Evolutionary conservation across 2,329 filamentous ascomycete genomes (phyloP), one percentile per base, ranked within the genome.

Genomic region (Mycosphaerella arachidis): DNA sequence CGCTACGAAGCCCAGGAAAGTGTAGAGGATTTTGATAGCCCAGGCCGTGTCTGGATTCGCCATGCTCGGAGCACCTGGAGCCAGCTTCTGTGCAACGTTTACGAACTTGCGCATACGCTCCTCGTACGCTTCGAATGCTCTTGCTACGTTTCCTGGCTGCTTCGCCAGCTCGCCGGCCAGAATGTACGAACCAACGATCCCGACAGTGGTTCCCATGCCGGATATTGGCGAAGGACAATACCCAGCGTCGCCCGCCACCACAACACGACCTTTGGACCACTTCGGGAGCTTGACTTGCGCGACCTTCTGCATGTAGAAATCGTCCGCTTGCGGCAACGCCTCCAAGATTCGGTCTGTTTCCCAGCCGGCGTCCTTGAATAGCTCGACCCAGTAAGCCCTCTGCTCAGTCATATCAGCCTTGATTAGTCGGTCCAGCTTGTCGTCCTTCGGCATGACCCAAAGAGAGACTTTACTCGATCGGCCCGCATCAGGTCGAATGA

Each of bases 311-410:
- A 65, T 64, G 61, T 72, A 70, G 53, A 72, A 70, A 35, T 68
- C 66, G 8, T 67, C 61, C 6, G 67, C 56, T 61, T 79, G 57
- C 70, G 86, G 66, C 60, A 73, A 63, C 2, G 62, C 66, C 8
- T 61, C 27, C 5, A 71, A 20, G 8, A 70, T 45, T 20, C 68
- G 56, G 10, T 58, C 35, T 8, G 65, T 56, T 51, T 72, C 67
- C 69, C 69, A 72, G 4, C 67, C 70, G 3, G 61, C 61, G 29
- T 64, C 66, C 6, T 31, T 10, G 55, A 73, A 72, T 4, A 62
- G 61, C 27, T 63, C 35, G 7, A 31, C 48, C 50, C 70, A 63
- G 30, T 66, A 48, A 6, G 59, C 56, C 30, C 68, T 71, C 58
- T 72, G 70, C 31, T 63, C 61, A 7, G 24, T 3, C 8, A 48